A percentile compares a stretch with the other conserved stretches of the same genome.
Evolutionary conservation across 2,329 filamentous ascomycete genomes (phyloP).

Genomic region (Phialophora verrucosa): DNA sequence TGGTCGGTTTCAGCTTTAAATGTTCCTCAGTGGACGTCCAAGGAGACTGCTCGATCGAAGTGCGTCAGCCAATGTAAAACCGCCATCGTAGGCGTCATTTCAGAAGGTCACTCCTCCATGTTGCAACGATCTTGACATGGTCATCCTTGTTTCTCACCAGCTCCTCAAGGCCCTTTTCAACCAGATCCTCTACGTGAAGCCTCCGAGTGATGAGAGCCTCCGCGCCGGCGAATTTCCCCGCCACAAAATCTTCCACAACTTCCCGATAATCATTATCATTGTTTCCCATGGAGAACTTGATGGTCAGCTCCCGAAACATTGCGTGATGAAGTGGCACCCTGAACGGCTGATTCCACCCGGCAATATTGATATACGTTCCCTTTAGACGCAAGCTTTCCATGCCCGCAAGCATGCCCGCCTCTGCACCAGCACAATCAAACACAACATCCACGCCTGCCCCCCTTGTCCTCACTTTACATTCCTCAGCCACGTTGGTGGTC

Average conservation of each 20-base stretch:
- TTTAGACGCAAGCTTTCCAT: slow-evolving; percentile 55
- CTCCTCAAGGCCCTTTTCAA: slow-evolving; percentile 8
- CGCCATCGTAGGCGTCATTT: background rate
- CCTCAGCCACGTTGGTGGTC: slow-evolving; percentile 37
- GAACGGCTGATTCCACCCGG: slow-evolving; percentile 59
- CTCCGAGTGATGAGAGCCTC: slow-evolving; percentile 12
- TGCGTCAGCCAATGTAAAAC: no score
- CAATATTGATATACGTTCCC: slow-evolving; percentile 60
- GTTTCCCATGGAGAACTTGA: slow-evolving; percentile 12
- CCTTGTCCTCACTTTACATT: slow-evolving; percentile 40
- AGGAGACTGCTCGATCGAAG: no score
- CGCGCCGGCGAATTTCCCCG: slow-evolving; percentile 8
- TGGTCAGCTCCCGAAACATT: slow-evolving; percentile 5
- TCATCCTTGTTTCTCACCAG: slow-evolving; percentile 15
- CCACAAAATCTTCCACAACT: slow-evolving; percentile 17
- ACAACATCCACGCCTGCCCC: slow-evolving; percentile 55
- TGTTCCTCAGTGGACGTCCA: no score
- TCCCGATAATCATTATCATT: slow-evolving; percentile 14
- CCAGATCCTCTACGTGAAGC: slow-evolving; percentile 10
- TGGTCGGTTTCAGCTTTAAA: no score
- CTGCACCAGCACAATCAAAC: slow-evolving; percentile 61
- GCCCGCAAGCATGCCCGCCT: slow-evolving; percentile 55
- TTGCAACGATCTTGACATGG: slow-evolving; percentile 14
- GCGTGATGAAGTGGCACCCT: slow-evolving; percentile 27
- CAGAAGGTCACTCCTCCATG: slow-evolving; percentile 8